Percentiles rank a stretch among this genome's conserved stretches.
These are phyloP conservation scores for Vitellaria paradoxa DNA, from an alignment of 179 eudicot species.

Conservation along the genomic window DNA sequence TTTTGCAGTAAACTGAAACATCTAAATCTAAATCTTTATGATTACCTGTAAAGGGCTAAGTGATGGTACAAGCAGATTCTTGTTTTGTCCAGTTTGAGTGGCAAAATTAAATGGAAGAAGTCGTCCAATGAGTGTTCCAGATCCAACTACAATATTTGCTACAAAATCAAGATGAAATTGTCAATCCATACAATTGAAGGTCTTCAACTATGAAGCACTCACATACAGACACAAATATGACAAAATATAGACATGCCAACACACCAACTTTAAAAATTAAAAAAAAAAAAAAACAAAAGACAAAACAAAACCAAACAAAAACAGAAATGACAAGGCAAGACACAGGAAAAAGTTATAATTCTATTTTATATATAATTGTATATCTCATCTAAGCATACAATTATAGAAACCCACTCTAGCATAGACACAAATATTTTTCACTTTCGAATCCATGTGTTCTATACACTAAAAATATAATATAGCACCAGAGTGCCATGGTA, in stretches of 20 bases:
- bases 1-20: not conserved
- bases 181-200: slow-evolving; percentile 5
- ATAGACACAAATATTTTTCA: not conserved
- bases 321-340: no score
- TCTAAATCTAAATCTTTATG: not conserved
- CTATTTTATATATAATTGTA: no score
- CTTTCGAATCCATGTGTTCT: no score
- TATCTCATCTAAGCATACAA: no score
- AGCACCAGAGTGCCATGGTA: not conserved
- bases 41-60: slow-evolving; percentile 91
- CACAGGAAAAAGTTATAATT: no score
- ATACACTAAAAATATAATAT: not conserved
- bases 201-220: not conserved
- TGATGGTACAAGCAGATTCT: slow-evolving; percentile 41
- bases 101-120: slow-evolving; percentile 40
- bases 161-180: slow-evolving; percentile 18
- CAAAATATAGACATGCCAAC: no score
- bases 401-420: not conserved
- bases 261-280: no score
- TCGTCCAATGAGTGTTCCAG: slow-evolving; percentile 75
- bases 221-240: no score
- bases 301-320: no score
- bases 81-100: slow-evolving; percentile 33
- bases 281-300: no score
- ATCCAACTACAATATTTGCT: slow-evolving; percentile 85